These are phyloP conservation scores for Cetraspora pellucida DNA, from an alignment of 192 early-diverging fungal species.

Conservation along the genomic window DNA sequence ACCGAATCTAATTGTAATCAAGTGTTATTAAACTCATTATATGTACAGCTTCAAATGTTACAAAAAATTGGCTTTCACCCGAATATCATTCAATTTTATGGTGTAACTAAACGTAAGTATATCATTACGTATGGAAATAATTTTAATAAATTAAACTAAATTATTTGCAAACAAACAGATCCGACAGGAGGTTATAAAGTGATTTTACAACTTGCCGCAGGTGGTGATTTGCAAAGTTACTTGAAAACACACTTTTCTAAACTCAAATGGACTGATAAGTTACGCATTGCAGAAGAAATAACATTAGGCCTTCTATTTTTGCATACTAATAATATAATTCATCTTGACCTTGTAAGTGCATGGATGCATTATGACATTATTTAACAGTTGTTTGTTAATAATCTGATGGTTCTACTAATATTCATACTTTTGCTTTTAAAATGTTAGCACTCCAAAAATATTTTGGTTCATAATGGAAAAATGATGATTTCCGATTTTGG, in stretches of 20 bases:
- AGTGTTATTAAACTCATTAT: too few relatives aligned
- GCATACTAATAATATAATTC: conserved; percentile 25
- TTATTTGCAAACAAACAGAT: not conserved
- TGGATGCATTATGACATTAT: not conserved
- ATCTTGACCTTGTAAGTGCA: not conserved
- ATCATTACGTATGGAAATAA: too few relatives aligned
- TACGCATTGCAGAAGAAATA: conserved; percentile 41
- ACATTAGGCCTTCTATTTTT: conserved; percentile 27
- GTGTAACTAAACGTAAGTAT: too few relatives aligned
- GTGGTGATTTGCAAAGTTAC: conserved; percentile 39
- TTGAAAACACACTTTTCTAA: conserved; percentile 39
- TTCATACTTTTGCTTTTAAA: too few relatives aligned
- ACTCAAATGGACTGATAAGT: conserved; percentile 41
- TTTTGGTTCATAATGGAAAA: not conserved
- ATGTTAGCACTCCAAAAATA: not conserved
- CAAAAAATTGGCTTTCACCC: too few relatives aligned
- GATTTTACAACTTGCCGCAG: conserved; percentile 35
- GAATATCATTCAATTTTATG: too few relatives aligned
- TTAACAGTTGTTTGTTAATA: too few relatives aligned
- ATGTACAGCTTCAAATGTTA: too few relatives aligned
- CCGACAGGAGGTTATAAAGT: not conserved
- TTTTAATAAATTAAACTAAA: not conserved
- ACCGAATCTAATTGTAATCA: too few relatives aligned
- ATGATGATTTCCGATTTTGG: not conserved
- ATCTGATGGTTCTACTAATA: too few relatives aligned